phyloP scores from a whole-genome alignment of 2,329 filamentous ascomycete species.

The Sphaerostilbella broomeana region DNA sequence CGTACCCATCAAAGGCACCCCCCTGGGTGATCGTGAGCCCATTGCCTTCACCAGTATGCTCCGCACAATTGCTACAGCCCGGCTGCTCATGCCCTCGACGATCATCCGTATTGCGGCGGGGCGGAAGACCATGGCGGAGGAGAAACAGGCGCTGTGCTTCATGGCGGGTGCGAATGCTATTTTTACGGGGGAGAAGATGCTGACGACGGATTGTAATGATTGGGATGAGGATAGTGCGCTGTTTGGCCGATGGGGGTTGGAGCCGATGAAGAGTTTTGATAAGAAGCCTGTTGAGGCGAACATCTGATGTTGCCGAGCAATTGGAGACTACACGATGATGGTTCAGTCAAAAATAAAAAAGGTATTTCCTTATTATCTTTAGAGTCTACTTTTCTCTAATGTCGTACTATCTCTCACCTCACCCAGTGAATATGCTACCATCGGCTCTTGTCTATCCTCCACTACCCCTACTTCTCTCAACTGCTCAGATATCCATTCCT shows the following conservation, averaged over 20 bases:
- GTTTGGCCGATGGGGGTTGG: conserved; percentile 76
- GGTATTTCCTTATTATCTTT: background rate
- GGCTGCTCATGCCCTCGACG: conserved; percentile 74
- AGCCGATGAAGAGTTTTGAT: conserved; percentile 60
- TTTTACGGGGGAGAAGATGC: conserved; percentile 92
- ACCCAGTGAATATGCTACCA: background rate
- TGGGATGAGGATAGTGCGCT: conserved; percentile 84
- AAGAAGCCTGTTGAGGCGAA: conserved; percentile 25
- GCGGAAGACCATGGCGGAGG: conserved; percentile 75
- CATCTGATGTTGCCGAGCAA: background rate
- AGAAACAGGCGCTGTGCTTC: conserved; percentile 85
- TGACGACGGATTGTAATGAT: conserved; percentile 84
- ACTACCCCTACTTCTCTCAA: background rate
- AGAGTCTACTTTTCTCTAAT: conserved; percentile 12
- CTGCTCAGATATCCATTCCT: conserved; percentile 36
- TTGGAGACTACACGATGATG: background rate
- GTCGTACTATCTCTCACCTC: no score
- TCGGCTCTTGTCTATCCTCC: background rate
- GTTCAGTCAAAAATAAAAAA: background rate
- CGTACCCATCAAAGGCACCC: conserved; percentile 85
- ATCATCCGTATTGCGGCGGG: conserved; percentile 85
- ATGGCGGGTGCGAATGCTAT: conserved; percentile 90
- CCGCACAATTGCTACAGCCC: conserved; percentile 75
- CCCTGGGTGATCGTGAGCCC: conserved; percentile 66
- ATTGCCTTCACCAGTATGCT: conserved; percentile 73